These are phyloP conservation scores for Suhomyces sp. DNA, from an alignment of 805 yeast species.

Conservation along the genomic window DNA sequence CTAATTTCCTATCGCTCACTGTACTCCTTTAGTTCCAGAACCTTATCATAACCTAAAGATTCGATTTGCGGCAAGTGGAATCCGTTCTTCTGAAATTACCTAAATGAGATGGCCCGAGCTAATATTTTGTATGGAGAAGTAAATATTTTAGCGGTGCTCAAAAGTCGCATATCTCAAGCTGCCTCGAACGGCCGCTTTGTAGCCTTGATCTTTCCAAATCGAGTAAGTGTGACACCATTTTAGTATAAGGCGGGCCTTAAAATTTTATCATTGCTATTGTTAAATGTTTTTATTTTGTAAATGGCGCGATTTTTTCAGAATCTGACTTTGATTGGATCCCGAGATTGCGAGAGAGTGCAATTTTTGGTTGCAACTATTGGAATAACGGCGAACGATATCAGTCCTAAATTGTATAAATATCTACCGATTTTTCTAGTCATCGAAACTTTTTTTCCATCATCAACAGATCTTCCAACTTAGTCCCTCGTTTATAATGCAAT, in stretches of 20 bases:
- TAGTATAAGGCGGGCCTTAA: neutral
- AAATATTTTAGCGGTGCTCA: neutral
- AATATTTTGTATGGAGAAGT: neutral
- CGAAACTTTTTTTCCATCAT: constrained; percentile 4
- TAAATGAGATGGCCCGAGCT: neutral
- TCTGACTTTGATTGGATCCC: neutral
- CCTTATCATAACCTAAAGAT: neutral
- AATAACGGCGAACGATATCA: neutral
- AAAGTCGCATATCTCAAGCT: neutral
- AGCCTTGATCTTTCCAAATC: neutral
- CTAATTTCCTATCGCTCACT: neutral
- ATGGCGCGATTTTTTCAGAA: neutral
- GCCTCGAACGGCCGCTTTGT: neutral
- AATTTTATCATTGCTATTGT: neutral
- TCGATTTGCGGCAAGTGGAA: neutral
- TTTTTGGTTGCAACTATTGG: neutral
- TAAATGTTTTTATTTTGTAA: neutral
- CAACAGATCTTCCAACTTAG: constrained; percentile 9
- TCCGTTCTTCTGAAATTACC: neutral
- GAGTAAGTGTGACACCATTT: neutral
- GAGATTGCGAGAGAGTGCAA: neutral
- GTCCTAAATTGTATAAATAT: neutral
- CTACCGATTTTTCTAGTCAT: neutral
- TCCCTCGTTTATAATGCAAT: constrained; percentile 33
- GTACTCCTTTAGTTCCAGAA: neutral